Evolutionary conservation across 805 yeast genomes (phyloP).

Genomic region (Kodamaea nitidulidarum): DNA sequence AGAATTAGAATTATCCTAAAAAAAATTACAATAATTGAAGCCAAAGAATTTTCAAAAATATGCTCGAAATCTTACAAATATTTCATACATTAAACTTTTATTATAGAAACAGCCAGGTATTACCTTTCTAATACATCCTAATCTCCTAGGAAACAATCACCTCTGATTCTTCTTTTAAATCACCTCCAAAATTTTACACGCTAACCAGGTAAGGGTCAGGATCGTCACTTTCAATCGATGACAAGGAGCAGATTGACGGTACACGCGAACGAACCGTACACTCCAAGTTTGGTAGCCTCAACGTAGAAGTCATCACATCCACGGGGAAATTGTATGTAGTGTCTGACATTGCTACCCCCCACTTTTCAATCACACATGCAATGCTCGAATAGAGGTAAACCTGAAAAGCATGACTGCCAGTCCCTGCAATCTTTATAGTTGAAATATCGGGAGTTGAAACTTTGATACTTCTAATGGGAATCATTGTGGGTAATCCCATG

Average conservation of each 20-base stretch:
- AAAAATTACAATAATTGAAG: too few relatives aligned
- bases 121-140: too few relatives aligned
- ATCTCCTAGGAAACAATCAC: too few relatives aligned
- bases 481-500: conserved; percentile 5
- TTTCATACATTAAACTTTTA: too few relatives aligned
- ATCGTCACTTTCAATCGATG: neutral
- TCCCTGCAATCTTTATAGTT: conserved; percentile 18
- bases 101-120: too few relatives aligned
- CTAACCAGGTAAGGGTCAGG: too few relatives aligned
- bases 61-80: too few relatives aligned
- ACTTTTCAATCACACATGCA: conserved; percentile 37
- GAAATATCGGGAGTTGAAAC: conserved; percentile 21
- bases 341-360: conserved; percentile 42
- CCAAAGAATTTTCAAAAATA: too few relatives aligned
- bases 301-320: conserved; percentile 29
- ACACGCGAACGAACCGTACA: neutral
- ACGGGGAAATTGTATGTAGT: conserved; percentile 27
- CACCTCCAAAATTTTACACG: too few relatives aligned
- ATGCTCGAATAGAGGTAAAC: conserved; percentile 27
- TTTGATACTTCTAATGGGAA: conserved; percentile 9
- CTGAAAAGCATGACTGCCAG: conserved; percentile 3
- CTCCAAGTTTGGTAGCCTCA: conserved; percentile 4
- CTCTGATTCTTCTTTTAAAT: too few relatives aligned
- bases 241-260: neutral
- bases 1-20: too few relatives aligned